These are phyloP conservation scores for Zymoseptoria tritici DNA, from an alignment of 2,329 filamentous ascomycete genomes.

Conservation along the genomic window DNA sequence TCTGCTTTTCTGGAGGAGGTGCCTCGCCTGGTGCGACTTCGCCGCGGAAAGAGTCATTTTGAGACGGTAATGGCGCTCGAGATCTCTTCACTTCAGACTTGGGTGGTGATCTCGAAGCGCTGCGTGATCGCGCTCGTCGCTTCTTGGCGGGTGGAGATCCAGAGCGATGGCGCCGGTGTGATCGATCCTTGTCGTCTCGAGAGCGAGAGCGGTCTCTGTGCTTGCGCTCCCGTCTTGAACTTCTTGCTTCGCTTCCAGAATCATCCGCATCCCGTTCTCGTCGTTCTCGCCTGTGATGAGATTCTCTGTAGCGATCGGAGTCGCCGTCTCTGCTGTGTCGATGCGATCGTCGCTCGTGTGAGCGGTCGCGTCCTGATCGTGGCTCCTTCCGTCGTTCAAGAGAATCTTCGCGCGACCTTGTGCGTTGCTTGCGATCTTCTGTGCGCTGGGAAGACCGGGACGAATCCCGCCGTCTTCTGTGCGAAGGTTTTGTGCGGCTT, in stretches of 20 bases:
- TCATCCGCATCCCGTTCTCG: conserved; percentile 8
- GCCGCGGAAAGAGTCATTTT: conserved; percentile 38
- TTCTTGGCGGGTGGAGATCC: conserved; percentile 29
- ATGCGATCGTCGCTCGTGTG: conserved; percentile 2
- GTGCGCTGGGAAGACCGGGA: conserved; percentile 6
- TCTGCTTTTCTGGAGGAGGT: conserved; percentile 58
- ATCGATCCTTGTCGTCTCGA: conserved; percentile 15
- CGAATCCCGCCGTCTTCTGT: conserved; percentile 5
- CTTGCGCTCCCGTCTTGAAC: conserved; percentile 11
- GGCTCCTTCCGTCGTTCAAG: not conserved
- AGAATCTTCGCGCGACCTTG: not conserved
- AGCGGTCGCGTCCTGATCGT: not conserved
- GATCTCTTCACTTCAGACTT: conserved; percentile 35
- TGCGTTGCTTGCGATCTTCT: conserved; percentile 2
- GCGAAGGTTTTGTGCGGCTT: not conserved
- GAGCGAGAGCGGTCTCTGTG: conserved; percentile 17
- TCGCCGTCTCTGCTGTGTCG: conserved; percentile 2
- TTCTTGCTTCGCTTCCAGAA: conserved; percentile 5
- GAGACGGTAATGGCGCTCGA: conserved; percentile 39
- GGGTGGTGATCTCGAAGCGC: conserved; percentile 38
- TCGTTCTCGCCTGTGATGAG: conserved; percentile 6
- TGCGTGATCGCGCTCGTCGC: conserved; percentile 22
- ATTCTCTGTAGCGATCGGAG: conserved; percentile 1
- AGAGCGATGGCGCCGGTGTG: conserved; percentile 18
- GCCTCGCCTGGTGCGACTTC: conserved; percentile 26